Evolutionary conservation across 495 filamentous ascomycete genomes (phyloP), one percentile per base, ranked within the genome.

Genomic region (Lophium mytilinum): DNA sequence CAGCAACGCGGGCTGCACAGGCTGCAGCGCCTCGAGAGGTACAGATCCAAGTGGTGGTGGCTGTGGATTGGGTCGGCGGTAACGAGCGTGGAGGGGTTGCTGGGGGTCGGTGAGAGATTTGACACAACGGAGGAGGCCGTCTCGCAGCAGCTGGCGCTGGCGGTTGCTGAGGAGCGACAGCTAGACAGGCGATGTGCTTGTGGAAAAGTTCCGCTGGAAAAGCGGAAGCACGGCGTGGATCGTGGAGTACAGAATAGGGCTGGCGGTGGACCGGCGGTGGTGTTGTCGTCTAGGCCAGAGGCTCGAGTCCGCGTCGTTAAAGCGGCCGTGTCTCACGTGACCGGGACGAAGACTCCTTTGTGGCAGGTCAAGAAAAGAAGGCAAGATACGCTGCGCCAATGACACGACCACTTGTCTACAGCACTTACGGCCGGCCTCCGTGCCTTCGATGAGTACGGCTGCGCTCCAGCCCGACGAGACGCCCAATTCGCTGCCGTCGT

Each of bases 1-100:
- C 41, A 43, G n/a, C 53, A 37, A 51, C 3, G 49, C n/a, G 36
- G 50, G 50, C 39, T 36, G 54, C 42, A 47, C 36, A 17, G 17
- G 49, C 34, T 47, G 53, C 46, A 34, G 52, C 42, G 36, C 15
- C 33, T 24, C 14, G 21, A 9, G 12, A 12, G 0, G 21, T 10
- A 24, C 15, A 14, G 45, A 24, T 7, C 21, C 21, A 33, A 24
- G 14, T 14, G 21, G 14, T 48, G 21, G 14, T 18, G 12, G 21
- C 21, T 18, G 17, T 14, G 45, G 12, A 41, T 48, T 30, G 45
- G 21, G 45, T 24, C 15, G 45, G 45, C 45, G 45, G 14, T 48
- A 48, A 48, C 45, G 45, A 48, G 19, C 19, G 45, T 48, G 45
- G 45, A 48, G 45, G 45, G 45, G 45, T 18, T 24, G 21, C 17